phyloP scores from a whole-genome alignment of 805 yeast species.

The Wickerhamomyces tratensis region DNA sequence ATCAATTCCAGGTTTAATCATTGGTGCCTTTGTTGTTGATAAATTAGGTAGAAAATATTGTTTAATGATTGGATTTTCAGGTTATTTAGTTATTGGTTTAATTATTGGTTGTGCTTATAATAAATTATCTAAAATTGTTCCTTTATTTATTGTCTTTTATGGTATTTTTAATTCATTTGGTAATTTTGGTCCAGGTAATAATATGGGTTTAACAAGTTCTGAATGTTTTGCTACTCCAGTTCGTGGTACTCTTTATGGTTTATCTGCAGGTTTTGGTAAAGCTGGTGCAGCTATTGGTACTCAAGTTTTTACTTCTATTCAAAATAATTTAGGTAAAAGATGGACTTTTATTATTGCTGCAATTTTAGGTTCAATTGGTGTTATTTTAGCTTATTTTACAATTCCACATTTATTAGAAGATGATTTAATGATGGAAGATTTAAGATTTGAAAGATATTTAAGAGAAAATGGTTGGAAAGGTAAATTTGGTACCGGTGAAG shows the following conservation, averaged over 20 bases:
- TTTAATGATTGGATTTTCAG: slow-evolving; percentile 59
- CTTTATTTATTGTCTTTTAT: slow-evolving; percentile 60
- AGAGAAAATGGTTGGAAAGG: slow-evolving; percentile 50
- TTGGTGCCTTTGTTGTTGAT: slow-evolving; percentile 62
- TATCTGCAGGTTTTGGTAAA: slow-evolving; percentile 74
- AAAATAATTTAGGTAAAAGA: slow-evolving; percentile 47
- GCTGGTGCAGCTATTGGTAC: slow-evolving; percentile 84
- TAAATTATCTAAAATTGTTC: slow-evolving; percentile 43
- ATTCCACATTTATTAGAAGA: slow-evolving; percentile 67
- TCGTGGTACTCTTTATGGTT: slow-evolving; percentile 67
- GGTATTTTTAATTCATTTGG: slow-evolving; percentile 66
- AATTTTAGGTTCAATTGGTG: slow-evolving; percentile 56
- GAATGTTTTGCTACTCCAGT: slow-evolving; percentile 71
- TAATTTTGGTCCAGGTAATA: slow-evolving; percentile 73
- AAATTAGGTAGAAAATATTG: slow-evolving; percentile 64
- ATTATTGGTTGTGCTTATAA: slow-evolving; percentile 59
- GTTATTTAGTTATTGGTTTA: slow-evolving; percentile 63
- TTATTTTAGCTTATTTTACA: slow-evolving; percentile 45
- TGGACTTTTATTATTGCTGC: slow-evolving; percentile 84
- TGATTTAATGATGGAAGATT: slow-evolving; percentile 59
- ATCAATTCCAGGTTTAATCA: slow-evolving; percentile 62
- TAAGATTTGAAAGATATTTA: slow-evolving; percentile 49
- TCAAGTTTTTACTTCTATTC: slow-evolving; percentile 60
- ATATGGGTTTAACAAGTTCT: slow-evolving; percentile 57
- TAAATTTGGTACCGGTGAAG: slow-evolving; percentile 24